Evolutionary conservation across 2,329 filamentous ascomycete genomes (phyloP).

Genomic region (Nemania abortiva): DNA sequence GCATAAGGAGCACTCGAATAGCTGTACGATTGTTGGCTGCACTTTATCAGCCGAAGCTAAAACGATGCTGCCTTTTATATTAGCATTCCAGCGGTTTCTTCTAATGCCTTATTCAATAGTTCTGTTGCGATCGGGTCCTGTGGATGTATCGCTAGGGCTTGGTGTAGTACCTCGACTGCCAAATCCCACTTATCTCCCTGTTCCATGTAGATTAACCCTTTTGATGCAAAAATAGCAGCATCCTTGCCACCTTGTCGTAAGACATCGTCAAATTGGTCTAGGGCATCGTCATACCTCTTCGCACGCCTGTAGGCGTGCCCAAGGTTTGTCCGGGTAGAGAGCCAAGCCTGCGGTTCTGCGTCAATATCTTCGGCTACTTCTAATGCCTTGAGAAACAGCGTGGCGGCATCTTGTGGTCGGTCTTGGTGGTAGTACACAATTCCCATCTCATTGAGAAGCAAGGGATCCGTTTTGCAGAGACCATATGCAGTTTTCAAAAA

Average conservation of each 20-base stretch:
- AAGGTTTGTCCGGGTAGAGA: constrained; percentile 87
- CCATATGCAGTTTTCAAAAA: constrained; percentile 91
- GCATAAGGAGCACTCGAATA: constrained; percentile 4
- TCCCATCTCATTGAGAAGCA: constrained; percentile 95
- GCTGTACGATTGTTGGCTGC: background rate
- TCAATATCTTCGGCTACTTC: constrained; percentile 83
- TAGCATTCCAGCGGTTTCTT: constrained; percentile 65
- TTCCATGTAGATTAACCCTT: constrained; percentile 87
- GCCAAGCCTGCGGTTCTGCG: constrained; percentile 83
- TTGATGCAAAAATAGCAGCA: constrained; percentile 80
- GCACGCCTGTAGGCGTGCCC: constrained; percentile 86
- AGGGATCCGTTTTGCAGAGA: constrained; percentile 84
- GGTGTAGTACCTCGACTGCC: constrained; percentile 84
- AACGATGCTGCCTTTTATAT: constrained; percentile 7
- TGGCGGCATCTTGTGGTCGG: constrained; percentile 78
- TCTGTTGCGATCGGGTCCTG: constrained; percentile 87
- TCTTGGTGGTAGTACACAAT: constrained; percentile 96
- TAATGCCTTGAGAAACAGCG: constrained; percentile 82
- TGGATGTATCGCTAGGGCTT: constrained; percentile 81
- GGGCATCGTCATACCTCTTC: constrained; percentile 75
- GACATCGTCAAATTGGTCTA: constrained; percentile 88
- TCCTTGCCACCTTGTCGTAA: constrained; percentile 85
- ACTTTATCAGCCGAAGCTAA: background rate
- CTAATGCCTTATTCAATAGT: constrained; percentile 77
- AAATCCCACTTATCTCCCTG: constrained; percentile 75